These are phyloP conservation scores for Allium cepa DNA, from an alignment of 106 monocot genomes.

Conservation along the genomic window DNA sequence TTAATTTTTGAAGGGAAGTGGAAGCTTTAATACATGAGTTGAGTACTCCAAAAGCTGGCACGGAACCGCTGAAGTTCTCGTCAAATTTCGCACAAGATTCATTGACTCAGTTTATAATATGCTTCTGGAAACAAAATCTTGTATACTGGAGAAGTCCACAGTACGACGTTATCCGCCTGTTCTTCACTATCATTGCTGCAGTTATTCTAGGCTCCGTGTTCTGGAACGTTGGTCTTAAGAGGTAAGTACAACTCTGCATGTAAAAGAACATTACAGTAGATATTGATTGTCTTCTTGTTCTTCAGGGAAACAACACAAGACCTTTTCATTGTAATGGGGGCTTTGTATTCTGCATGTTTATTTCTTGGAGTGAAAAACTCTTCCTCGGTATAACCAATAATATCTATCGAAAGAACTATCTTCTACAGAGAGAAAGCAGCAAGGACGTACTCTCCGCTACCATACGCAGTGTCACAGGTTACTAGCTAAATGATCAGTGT, in stretches of 20 bases:
- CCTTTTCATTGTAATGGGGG: constrained; percentile 15
- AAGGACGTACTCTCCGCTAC: too few species aligned
- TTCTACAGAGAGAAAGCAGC: constrained; percentile 62
- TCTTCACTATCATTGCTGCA: constrained; percentile 31
- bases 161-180: constrained; percentile 40
- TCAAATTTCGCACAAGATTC: constrained; percentile 31
- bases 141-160: constrained; percentile 37
- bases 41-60: constrained; percentile 26
- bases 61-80: constrained; percentile 34
- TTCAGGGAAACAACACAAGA: constrained; percentile 4
- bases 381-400: constrained; percentile 45
- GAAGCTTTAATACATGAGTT: too few species aligned
- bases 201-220: too few species aligned
- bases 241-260: constrained; percentile 3
- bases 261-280: too few species aligned
- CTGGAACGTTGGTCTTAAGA: constrained; percentile 28
- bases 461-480: too few species aligned
- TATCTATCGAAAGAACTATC: constrained; percentile 54
- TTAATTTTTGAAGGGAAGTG: too few species aligned
- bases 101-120: constrained; percentile 28
- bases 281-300: not conserved
- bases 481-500: too few species aligned
- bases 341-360: constrained; percentile 50
- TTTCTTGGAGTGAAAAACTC: constrained; percentile 62
- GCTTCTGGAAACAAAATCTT: constrained; percentile 27